Evolutionary conservation across 257 asterid genomes (phyloP).

Genomic region (Nyctanthes arbortristis): DNA sequence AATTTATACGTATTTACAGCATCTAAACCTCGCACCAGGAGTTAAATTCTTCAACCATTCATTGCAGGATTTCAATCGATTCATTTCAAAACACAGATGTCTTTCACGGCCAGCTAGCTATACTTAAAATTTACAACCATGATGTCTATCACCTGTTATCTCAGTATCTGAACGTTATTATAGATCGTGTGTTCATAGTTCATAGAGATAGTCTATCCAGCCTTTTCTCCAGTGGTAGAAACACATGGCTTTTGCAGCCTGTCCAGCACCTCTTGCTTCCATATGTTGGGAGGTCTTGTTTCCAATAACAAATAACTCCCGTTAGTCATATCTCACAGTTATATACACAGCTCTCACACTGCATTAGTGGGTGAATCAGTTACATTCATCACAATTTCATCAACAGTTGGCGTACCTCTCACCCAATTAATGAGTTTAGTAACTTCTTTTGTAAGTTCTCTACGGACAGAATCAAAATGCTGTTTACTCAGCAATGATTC

Average conservation of each 20-base stretch:
- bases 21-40: constrained; percentile 22
- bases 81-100: no score
- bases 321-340: constrained; percentile 16
- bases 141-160: constrained; percentile 5
- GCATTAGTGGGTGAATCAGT: constrained; percentile 37
- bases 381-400: constrained; percentile 36
- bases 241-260: not conserved
- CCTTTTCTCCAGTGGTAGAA: not conserved
- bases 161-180: constrained; percentile 3
- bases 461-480: constrained; percentile 53
- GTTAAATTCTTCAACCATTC: constrained; percentile 14
- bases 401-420: constrained; percentile 51
- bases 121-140: no score
- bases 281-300: constrained; percentile 11
- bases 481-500: constrained; percentile 56
- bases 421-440: constrained; percentile 47
- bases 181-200: constrained; percentile 11
- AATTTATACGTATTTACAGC: constrained; percentile 28
- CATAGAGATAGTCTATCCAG: not conserved
- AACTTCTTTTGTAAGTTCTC: constrained; percentile 50
- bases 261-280: not conserved
- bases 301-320: constrained; percentile 11
- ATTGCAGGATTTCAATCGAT: constrained; percentile 20
- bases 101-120: constrained; percentile 12
- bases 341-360: constrained; percentile 26